Evolutionary conservation across 352 stramenopile species (phyloP).

Genomic region (Phytophthora agathidicida): DNA sequence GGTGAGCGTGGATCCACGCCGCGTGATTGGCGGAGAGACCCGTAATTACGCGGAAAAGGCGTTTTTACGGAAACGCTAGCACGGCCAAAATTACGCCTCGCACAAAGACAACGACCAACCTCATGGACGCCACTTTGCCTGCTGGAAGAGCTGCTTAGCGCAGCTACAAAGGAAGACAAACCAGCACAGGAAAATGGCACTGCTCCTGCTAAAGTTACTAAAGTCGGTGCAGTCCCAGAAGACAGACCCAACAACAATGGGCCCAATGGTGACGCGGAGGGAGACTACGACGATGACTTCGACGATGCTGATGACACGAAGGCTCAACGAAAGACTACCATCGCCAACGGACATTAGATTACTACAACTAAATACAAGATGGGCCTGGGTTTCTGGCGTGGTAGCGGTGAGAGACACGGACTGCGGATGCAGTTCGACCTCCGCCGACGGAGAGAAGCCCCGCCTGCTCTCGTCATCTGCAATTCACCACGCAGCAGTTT

Average conservation of each 20-base stretch:
- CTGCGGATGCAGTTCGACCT: constrained; percentile 10
- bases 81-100: too few species aligned
- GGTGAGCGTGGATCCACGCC: constrained; percentile 5
- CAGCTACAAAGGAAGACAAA: too few species aligned
- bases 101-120: too few species aligned
- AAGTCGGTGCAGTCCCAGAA: constrained; percentile 6
- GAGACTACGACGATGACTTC: constrained; percentile 52
- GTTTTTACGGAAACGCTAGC: constrained; percentile 5
- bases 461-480: background rate
- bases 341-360: constrained; percentile 25
- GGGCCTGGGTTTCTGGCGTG: constrained; percentile 18
- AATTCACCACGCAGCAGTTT: background rate
- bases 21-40: constrained; percentile 7
- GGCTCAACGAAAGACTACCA: constrained; percentile 14
- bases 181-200: background rate
- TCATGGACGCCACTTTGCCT: too few species aligned
- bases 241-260: background rate
- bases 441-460: constrained; percentile 9
- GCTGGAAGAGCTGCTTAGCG: too few species aligned
- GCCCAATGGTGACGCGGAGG: constrained; percentile 29
- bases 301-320: constrained; percentile 38
- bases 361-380: constrained; percentile 49
- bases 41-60: constrained; percentile 23
- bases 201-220: background rate
- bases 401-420: constrained; percentile 8